Evolutionary conservation across 176 grass and related monocot genomes (phyloP).

Genomic region (Phyllostachys edulis): DNA sequence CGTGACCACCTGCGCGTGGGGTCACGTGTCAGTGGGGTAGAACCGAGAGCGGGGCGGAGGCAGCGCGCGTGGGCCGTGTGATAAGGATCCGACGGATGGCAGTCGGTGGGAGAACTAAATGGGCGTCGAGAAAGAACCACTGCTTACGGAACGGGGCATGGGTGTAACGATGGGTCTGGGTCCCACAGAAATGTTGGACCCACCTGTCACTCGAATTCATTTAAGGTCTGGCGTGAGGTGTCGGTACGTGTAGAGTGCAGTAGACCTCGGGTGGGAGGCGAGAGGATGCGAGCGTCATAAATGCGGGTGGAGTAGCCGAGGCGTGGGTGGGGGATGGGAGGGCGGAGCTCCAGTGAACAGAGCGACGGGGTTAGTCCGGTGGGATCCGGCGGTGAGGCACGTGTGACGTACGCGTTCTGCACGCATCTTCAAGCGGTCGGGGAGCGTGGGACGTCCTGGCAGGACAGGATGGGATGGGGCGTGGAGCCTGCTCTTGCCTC

Average conservation of each 20-base stretch:
- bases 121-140: too few species aligned
- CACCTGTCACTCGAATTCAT: not conserved
- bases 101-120: not conserved
- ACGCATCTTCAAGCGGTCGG: not conserved
- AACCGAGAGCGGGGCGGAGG: not conserved
- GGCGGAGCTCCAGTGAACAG: too few species aligned
- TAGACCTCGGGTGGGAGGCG: too few species aligned
- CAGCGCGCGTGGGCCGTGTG: not conserved
- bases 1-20: not conserved
- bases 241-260: not conserved
- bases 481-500: not conserved
- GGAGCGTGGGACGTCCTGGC: not conserved
- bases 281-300: not conserved
- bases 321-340: not conserved
- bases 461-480: not conserved
- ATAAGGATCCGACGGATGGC: constrained; percentile 16
- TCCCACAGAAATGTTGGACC: accelerated
- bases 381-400: not conserved
- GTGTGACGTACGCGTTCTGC: not conserved
- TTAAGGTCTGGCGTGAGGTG: not conserved
- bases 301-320: constrained; percentile 15
- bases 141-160: not conserved
- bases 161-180: not conserved
- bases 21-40: not conserved
- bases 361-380: not conserved